phyloP scores from a whole-genome alignment of 2,329 filamentous ascomycete species.

The Stromatinia cepivora region DNA sequence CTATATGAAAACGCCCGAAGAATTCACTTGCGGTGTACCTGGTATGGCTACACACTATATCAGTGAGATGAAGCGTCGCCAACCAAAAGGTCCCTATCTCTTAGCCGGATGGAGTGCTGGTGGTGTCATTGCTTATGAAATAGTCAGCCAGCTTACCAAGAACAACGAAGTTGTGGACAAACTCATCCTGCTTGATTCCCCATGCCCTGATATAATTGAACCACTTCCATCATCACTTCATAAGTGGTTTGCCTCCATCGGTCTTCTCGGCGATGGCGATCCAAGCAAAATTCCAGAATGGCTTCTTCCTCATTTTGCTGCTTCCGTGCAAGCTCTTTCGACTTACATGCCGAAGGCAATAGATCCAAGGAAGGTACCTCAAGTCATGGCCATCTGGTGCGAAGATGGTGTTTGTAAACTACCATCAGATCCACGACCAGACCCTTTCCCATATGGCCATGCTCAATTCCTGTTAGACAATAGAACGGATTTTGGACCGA shows the following conservation, averaged over 20 bases:
- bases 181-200: conserved; percentile 65
- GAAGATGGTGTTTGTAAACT: conserved; percentile 38
- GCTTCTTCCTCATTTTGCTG: conserved; percentile 21
- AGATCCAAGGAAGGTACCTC: conserved; percentile 12
- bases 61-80: conserved; percentile 68
- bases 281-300: conserved; percentile 44
- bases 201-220: conserved; percentile 67
- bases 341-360: conserved; percentile 22
- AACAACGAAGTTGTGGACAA: conserved; percentile 58
- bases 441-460: conserved; percentile 22
- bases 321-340: conserved; percentile 19
- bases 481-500: conserved; percentile 21
- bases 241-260: conserved; percentile 70
- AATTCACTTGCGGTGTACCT: conserved; percentile 65
- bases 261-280: conserved; percentile 64
- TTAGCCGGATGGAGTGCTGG: conserved; percentile 77
- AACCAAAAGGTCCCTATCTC: conserved; percentile 66
- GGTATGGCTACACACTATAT: conserved; percentile 66
- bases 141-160: conserved; percentile 59
- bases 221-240: conserved; percentile 53
- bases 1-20: conserved; percentile 68
- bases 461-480: conserved; percentile 23
- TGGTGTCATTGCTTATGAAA: conserved; percentile 70
- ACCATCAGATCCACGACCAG: conserved; percentile 43
- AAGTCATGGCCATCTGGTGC: conserved; percentile 23